Conservation (phyloP, 2,329 filamentous ascomycete species). For the Drechslerella dactyloides region DNA sequence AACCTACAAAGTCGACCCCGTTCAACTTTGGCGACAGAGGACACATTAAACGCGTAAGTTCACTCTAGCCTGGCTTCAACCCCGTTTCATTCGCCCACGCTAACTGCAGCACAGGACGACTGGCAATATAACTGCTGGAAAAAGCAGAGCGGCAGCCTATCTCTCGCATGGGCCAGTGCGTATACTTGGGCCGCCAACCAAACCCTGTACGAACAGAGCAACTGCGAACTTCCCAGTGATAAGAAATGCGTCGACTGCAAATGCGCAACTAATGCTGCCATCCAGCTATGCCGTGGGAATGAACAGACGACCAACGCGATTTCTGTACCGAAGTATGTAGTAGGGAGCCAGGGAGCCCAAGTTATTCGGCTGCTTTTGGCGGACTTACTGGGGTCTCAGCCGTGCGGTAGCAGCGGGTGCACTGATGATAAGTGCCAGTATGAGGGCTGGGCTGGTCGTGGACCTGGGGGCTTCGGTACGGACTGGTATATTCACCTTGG, state of each 20-base stretch:
- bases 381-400: too few species aligned
- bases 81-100: background rate
- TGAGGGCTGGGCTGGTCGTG: too few species aligned
- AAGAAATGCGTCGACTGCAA: conserved; percentile 14
- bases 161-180: conserved; percentile 10
- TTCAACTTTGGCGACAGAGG: too few species aligned
- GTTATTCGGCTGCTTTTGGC: too few species aligned
- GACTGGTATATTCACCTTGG: too few species aligned
- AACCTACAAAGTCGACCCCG: too few species aligned
- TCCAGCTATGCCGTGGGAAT: conserved; percentile 26
- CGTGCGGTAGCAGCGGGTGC: too few species aligned
- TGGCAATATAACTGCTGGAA: conserved; percentile 31
- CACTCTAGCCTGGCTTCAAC: too few species aligned
- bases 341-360: background rate
- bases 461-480: too few species aligned
- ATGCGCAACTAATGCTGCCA: conserved; percentile 13
- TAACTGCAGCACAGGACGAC: conserved; percentile 11
- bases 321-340: conserved; percentile 3
- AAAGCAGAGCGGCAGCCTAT: background rate
- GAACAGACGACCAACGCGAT: background rate
- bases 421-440: too few species aligned
- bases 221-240: background rate
- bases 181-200: conserved; percentile 8
- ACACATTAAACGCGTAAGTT: too few species aligned
- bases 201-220: background rate